phyloP scores from a whole-genome alignment of 495 filamentous ascomycete genomes.

The Aspergillus wentii region DNA sequence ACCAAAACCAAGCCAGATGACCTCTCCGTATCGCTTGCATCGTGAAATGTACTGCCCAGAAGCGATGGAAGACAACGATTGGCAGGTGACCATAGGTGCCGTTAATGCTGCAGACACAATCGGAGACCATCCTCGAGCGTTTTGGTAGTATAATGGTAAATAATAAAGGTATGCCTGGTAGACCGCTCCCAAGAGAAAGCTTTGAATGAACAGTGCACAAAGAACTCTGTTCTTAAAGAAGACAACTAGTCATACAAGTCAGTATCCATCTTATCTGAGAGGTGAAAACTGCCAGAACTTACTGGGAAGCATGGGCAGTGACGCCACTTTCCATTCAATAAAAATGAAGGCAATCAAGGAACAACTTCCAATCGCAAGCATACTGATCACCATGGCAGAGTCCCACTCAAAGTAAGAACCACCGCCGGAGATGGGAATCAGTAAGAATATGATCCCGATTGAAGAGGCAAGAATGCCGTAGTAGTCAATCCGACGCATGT shows the following conservation, averaged over 20 bases:
- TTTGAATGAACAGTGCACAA: constrained; percentile 50
- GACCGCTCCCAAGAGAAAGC: constrained; percentile 54
- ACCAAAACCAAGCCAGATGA: constrained; percentile 53
- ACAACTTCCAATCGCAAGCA: constrained; percentile 50
- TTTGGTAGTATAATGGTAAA: constrained; percentile 51
- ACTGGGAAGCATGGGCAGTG: constrained; percentile 58
- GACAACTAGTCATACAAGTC: constrained; percentile 25
- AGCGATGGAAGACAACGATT: constrained; percentile 45
- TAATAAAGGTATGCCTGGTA: constrained; percentile 54
- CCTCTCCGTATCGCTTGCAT: constrained; percentile 49
- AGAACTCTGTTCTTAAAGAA: constrained; percentile 54
- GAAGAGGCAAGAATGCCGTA: constrained; percentile 46
- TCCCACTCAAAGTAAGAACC: constrained; percentile 57
- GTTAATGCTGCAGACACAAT: constrained; percentile 47
- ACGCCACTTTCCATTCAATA: constrained; percentile 54
- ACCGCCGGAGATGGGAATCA: constrained; percentile 61
- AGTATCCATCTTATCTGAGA: constrained; percentile 5
- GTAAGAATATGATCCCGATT: constrained; percentile 49
- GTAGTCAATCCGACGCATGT: constrained; percentile 52
- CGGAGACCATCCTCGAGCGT: constrained; percentile 44
- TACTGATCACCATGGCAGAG: constrained; percentile 57
- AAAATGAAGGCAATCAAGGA: constrained; percentile 45
- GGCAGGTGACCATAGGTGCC: constrained; percentile 47
- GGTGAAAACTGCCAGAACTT: constrained; percentile 10
- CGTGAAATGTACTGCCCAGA: constrained; percentile 56